Conservation (phyloP, 352 stramenopile species). For the Blastocystis sp. region DNA sequence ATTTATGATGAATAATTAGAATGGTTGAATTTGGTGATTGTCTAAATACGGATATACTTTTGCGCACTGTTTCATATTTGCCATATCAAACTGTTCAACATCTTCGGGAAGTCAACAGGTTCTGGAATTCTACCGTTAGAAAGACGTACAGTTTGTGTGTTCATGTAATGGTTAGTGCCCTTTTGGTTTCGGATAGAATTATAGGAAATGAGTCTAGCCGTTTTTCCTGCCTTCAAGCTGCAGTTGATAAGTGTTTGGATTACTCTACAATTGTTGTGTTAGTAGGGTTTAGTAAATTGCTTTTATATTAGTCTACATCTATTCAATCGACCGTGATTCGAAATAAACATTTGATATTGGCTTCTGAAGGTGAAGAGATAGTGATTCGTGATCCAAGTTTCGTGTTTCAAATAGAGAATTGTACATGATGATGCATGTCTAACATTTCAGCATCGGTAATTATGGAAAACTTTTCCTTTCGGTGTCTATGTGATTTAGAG, state of each 20-base stretch:
- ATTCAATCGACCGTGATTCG: background rate
- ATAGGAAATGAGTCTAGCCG: background rate
- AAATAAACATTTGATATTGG: background rate
- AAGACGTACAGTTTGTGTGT: background rate
- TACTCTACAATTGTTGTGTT: background rate
- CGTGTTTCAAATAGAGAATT: background rate
- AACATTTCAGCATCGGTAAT: background rate
- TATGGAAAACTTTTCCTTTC: background rate
- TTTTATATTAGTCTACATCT: background rate
- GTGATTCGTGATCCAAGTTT: background rate
- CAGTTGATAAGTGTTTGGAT: constrained; percentile 7
- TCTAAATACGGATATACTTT: background rate
- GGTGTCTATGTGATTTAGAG: background rate
- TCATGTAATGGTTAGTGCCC: background rate
- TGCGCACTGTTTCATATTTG: background rate
- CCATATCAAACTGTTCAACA: background rate
- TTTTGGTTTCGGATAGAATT: background rate
- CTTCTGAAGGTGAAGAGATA: background rate
- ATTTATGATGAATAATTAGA: too few species aligned
- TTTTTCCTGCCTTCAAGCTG: background rate
- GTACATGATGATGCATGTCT: background rate
- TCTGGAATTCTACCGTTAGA: background rate
- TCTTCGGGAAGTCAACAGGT: background rate
- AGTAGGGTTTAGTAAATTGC: background rate
- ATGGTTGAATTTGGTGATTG: too few species aligned